These are phyloP conservation scores for Botrytis fragariae DNA, from an alignment of 2,329 filamentous ascomycete species.

Conservation along the genomic window DNA sequence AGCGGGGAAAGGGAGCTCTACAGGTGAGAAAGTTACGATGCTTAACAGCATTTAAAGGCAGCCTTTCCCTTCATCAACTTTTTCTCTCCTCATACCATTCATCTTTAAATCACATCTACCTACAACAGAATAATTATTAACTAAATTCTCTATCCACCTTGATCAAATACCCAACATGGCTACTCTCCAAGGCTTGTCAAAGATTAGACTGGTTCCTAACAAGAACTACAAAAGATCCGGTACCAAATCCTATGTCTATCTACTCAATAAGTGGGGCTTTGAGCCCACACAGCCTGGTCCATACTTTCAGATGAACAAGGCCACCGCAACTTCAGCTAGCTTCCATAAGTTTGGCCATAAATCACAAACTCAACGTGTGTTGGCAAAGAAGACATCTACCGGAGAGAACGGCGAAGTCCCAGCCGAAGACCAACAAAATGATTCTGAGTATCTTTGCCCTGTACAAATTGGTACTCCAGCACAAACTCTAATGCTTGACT, in stretches of 20 bases:
- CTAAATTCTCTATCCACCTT: neutral
- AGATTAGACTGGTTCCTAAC: slow-evolving; percentile 54
- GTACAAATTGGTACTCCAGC: slow-evolving; percentile 63
- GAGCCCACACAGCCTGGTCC: slow-evolving; percentile 61
- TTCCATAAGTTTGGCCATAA: slow-evolving; percentile 50
- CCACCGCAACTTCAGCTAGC: slow-evolving; percentile 43
- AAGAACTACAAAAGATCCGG: slow-evolving; percentile 58
- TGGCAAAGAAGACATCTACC: slow-evolving; percentile 44
- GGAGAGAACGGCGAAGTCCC: slow-evolving; percentile 49
- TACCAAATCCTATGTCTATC: slow-evolving; percentile 60
- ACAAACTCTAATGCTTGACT: slow-evolving; percentile 61
- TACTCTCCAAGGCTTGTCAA: slow-evolving; percentile 39
- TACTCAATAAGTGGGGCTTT: slow-evolving; percentile 62
- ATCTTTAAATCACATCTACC: neutral
- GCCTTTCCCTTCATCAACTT: neutral
- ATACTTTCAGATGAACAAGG: slow-evolving; percentile 51
- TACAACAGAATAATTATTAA: neutral
- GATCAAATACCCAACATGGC: slow-evolving; percentile 30
- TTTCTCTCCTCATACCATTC: neutral
- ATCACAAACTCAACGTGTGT: slow-evolving; percentile 45
- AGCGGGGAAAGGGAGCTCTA: neutral
- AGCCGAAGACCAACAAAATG: slow-evolving; percentile 65
- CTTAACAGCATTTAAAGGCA: slow-evolving; percentile 10
- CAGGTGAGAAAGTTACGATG: neutral
- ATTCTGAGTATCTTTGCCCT: slow-evolving; percentile 62